These are phyloP conservation scores for Aspergillus nanangensis DNA, from an alignment of 495 filamentous ascomycete genomes.

Conservation along the genomic window DNA sequence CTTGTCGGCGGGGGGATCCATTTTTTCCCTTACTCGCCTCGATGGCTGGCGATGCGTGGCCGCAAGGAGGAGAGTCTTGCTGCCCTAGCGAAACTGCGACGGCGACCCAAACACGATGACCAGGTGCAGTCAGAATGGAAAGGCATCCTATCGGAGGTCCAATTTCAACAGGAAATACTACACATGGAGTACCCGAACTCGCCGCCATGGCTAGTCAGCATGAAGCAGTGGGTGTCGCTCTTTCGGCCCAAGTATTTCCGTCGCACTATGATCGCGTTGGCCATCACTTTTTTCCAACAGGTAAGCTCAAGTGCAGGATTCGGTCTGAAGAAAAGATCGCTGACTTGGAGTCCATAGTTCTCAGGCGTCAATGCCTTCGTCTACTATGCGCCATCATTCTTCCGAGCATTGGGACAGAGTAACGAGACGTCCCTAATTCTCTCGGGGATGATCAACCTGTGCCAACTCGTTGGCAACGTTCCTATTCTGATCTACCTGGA, in stretches of 20 bases:
- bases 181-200: constrained; percentile 9
- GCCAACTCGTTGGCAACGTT: constrained; percentile 16
- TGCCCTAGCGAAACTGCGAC: constrained; percentile 40
- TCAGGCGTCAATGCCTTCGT: constrained; percentile 26
- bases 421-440: constrained; percentile 20
- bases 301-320: no score
- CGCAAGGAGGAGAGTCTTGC: constrained; percentile 56
- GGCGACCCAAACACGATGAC: constrained; percentile 14
- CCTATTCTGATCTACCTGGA: constrained; percentile 16
- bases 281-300: constrained; percentile 19
- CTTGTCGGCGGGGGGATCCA: constrained; percentile 53
- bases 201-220: constrained; percentile 1
- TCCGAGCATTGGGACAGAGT: constrained; percentile 17
- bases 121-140: constrained; percentile 18
- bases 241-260: constrained; percentile 12
- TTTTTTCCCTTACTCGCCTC: constrained; percentile 62
- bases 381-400: constrained; percentile 28
- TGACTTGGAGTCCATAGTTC: no score
- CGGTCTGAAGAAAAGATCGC: no score
- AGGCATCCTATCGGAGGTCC: constrained; percentile 17
- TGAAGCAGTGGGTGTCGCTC: constrained; percentile 13
- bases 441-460: constrained; percentile 22
- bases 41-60: constrained; percentile 62
- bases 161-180: constrained; percentile 16
- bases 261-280: constrained; percentile 13